A percentile compares a stretch with the other conserved stretches of the same genome.
These are phyloP conservation scores for Eimeria zaria DNA, from an alignment of 169 alveolate genomes.

Conservation along the genomic window DNA sequence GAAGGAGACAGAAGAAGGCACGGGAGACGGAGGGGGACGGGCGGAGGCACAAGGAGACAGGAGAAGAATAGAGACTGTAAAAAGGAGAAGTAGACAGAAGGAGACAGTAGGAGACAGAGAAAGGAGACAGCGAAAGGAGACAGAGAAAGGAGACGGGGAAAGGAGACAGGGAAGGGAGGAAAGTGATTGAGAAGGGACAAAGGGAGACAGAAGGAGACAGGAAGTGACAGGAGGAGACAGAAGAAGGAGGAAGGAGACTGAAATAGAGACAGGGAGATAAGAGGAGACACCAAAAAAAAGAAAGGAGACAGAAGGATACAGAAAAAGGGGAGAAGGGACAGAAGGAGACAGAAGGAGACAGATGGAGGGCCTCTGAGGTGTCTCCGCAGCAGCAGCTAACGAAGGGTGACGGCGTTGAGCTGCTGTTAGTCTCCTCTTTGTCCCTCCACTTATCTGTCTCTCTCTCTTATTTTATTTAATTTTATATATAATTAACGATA, in stretches of 20 bases:
- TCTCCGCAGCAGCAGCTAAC: no score
- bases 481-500: not conserved
- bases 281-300: not conserved
- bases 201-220: not conserved
- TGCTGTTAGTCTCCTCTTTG: not conserved
- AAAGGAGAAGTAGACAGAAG: no score
- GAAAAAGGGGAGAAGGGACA: not conserved
- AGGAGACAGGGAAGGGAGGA: no score
- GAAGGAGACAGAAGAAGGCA: not conserved
- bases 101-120: not conserved
- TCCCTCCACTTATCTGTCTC: not conserved
- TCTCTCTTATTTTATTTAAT: not conserved
- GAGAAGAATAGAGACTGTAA: not conserved
- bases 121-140: not conserved
- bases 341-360: not conserved
- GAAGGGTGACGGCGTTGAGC: no score
- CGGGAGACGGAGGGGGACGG: not conserved
- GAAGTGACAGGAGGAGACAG: not conserved
- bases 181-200: no score
- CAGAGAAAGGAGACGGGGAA: not conserved
- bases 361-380: not conserved
- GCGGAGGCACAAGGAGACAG: not conserved
- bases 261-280: not conserved
- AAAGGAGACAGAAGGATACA: not conserved
- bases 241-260: not conserved